phyloP scores from a whole-genome alignment of 2,329 filamentous ascomycete species.

The Botrytis squamosa region DNA sequence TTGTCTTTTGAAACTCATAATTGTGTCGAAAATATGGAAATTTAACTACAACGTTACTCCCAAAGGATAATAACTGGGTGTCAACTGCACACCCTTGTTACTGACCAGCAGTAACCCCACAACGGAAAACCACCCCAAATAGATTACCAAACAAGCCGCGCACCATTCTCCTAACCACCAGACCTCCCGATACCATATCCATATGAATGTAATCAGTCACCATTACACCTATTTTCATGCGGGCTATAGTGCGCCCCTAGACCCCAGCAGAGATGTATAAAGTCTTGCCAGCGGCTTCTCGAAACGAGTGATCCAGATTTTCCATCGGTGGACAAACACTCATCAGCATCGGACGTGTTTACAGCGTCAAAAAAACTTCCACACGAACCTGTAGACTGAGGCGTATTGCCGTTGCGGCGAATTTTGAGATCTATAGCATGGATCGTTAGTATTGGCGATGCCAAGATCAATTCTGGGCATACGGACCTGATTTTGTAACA shows the following conservation, averaged over 20 bases:
- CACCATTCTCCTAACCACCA: background rate
- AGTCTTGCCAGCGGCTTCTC: conserved; percentile 1
- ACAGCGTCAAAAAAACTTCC: background rate
- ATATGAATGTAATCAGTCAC: background rate
- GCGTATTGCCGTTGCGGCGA: background rate
- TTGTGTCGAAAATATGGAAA: background rate
- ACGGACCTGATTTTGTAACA: background rate
- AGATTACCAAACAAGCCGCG: background rate
- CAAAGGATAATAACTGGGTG: background rate
- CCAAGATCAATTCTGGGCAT: background rate
- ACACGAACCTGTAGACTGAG: background rate
- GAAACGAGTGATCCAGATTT: background rate
- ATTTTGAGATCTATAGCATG: background rate
- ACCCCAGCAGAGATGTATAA: conserved; percentile 10
- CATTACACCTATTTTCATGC: background rate
- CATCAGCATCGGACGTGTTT: background rate
- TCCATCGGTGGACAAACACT: background rate
- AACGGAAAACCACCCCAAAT: background rate
- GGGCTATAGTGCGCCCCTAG: background rate
- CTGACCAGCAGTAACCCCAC: background rate
- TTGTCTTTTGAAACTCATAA: background rate
- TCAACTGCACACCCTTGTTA: background rate
- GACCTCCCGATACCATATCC: background rate
- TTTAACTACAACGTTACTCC: background rate
- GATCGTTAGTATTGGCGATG: background rate